Evolutionary conservation across 495 filamentous ascomycete species (phyloP), one percentile per base, ranked within the genome.

Genomic region (Eremomyces bilateralis): DNA sequence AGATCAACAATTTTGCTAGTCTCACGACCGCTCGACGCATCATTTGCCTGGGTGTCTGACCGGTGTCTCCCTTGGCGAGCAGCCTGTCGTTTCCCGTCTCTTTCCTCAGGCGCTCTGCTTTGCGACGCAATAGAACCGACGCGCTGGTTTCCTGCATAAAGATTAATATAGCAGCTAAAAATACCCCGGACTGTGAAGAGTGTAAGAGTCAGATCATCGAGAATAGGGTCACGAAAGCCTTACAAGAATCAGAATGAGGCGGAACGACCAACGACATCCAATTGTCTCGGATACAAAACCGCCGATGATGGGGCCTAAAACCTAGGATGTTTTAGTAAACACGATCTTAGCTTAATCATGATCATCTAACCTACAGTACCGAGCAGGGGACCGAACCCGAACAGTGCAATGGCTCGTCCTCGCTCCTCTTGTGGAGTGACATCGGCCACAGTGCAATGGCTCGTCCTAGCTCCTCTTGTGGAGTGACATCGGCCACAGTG

Each of bases 401-500:
- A 56, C 16, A 57, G 33, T 13, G 40, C 35, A 48, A 59, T 51
- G 6, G 52, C 53, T 1, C 53, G 35, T 13, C 53, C 53, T 15
- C 55, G 43, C 37, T 57, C 40, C 25, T 44, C 50, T 15, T 51
- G 47, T 1, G 44, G 34, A 29, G 50, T 43, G 6, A 49, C 20
- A 30, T 49, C 46, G 4, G 43, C 39, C 11, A 47, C 42, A n/a
- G 42, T 37, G 18, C 42, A 42, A 4, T 51, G 6, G 52, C 53
- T 1, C 53, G 35, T 13, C 53, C 53, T 15, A 53, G 43, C 37
- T 57, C 40, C 25, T 44, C 50, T 15, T 51, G 47, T 1, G 44
- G 34, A 29, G 50, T 43, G 6, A 49, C 20, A 30, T 49, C 46
- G 4, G 43, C 39, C 11, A 47, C 42, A n/a, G 42, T 37, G 18